Conservation (phyloP, 2,329 filamentous ascomycete species). For the Epichloe gansuensis region DNA sequence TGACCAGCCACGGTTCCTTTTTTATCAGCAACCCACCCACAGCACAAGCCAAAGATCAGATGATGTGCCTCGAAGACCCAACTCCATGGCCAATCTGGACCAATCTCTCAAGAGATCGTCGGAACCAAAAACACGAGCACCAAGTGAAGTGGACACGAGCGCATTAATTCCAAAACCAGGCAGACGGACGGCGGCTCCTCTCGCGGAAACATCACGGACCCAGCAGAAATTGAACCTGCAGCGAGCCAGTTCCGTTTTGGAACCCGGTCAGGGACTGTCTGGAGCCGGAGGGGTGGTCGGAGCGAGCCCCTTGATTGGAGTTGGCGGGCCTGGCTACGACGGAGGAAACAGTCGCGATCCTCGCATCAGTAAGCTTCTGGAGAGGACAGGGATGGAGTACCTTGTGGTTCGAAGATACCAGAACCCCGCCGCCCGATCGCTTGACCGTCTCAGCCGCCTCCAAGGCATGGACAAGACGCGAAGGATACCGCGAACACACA, state of each 20-base stretch:
- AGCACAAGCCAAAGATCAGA: constrained; percentile 18
- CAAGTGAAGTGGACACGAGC: constrained; percentile 27
- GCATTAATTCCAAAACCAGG: constrained; percentile 34
- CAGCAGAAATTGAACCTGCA: constrained; percentile 68
- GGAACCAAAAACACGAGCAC: constrained; percentile 11
- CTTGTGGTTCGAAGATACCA: constrained; percentile 62
- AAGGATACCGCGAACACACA: constrained; percentile 32
- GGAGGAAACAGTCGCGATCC: constrained; percentile 42
- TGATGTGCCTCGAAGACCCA: constrained; percentile 26
- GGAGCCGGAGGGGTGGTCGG: constrained; percentile 27
- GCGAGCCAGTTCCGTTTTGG: constrained; percentile 59
- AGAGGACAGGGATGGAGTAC: constrained; percentile 61
- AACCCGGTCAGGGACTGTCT: constrained; percentile 39
- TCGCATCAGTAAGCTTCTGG: constrained; percentile 51
- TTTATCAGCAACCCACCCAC: constrained; percentile 25
- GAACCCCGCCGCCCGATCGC: constrained; percentile 54
- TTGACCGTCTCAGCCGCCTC: constrained; percentile 34
- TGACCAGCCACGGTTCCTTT: constrained; percentile 40
- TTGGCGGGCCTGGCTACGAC: constrained; percentile 43
- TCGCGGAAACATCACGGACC: constrained; percentile 50
- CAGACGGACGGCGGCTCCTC: constrained; percentile 26
- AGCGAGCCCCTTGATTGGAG: constrained; percentile 36
- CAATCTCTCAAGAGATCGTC: constrained; percentile 12
- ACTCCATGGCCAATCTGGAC: constrained; percentile 28
- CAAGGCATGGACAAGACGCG: constrained; percentile 38